Base-by-base conservation (phyloP, 2,329 filamentous ascomycete genomes). In the Stachybotrys chartarum region DNA sequence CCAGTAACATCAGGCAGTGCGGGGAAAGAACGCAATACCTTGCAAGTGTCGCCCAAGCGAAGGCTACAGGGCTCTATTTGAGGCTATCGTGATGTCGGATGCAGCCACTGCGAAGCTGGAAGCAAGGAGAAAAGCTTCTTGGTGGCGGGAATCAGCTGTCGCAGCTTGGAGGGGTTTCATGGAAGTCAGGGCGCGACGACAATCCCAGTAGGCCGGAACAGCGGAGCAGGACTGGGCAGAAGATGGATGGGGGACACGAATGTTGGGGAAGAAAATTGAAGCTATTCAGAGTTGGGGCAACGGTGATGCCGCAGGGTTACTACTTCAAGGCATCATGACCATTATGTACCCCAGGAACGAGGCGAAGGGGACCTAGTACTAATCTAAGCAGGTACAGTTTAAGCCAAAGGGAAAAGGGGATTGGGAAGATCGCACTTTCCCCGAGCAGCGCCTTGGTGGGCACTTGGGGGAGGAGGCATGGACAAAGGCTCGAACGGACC, bases 251-350 rank as follows among this genome's bases (percentile, higher is more conserved):
- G 51, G 45, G 31, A 50, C 42, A 54, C 52, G 49, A 55, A 56
- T 50, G 52, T 58, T 55, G 51, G 53, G 35, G 56, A 59, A 53
- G 53, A 53, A 45, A 47, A 47, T 54, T 64, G 64, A 66, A 63
- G 64, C 64, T 66, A 65, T 65, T 65, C 63, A 61, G 60, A 65
- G 56, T 57, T 60, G 59, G 52, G 57, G 59, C 53, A 58, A 54
- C 59, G 35, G 35, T 42, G 35, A 42, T 14, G 35, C 14, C 35
- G 35, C 35, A 42, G 14, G 35, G 35, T 42, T 42, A 42, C 35
- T 42, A 14, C 35, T 42, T 42, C 35, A 42, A 42, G 35, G 14
- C 5, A 42, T 42, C 35, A 10, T 10, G 35, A 5, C 14, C 35
- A 42, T 42, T 42, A 42, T 42, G 35, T 42, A 42, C 35, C 35